These are phyloP conservation scores for Fusarium sambucinum DNA, from an alignment of 2,329 filamentous ascomycete species.

Conservation along the genomic window DNA sequence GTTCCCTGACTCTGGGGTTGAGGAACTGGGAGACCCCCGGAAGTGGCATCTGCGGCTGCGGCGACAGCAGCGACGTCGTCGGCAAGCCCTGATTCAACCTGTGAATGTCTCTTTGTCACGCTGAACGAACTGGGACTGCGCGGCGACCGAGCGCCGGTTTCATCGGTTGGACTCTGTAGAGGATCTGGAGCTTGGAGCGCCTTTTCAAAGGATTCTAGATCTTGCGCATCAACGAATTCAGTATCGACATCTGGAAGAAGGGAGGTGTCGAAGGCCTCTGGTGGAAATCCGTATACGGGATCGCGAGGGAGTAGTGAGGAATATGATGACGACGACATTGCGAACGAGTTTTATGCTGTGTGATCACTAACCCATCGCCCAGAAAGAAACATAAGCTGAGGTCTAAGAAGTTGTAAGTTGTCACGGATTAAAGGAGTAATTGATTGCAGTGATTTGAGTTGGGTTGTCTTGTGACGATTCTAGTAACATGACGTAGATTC, in stretches of 20 bases:
- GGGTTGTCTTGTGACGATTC: conserved; percentile 44
- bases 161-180: conserved; percentile 71
- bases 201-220: conserved; percentile 81
- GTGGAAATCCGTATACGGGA: conserved; percentile 66
- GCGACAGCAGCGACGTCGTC: conserved; percentile 54
- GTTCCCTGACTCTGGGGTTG: conserved; percentile 54
- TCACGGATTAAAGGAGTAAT: conserved; percentile 24
- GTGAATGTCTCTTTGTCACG: conserved; percentile 58
- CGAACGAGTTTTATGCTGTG: conserved; percentile 13
- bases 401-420: conserved; percentile 7
- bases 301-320: conserved; percentile 46
- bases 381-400: background rate
- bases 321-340: conserved; percentile 45
- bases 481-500: conserved; percentile 50
- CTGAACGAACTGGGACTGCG: conserved; percentile 57
- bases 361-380: conserved; percentile 36
- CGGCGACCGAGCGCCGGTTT: conserved; percentile 57
- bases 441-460: conserved; percentile 28
- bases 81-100: conserved; percentile 47
- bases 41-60: conserved; percentile 56
- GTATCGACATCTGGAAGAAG: conserved; percentile 82
- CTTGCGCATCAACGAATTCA: conserved; percentile 79
- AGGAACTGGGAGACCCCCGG: conserved; percentile 51
- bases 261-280: conserved; percentile 74
- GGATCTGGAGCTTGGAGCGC: conserved; percentile 86